Base-by-base conservation (phyloP, 768 basidiomycete species). In the Thelephora aurantiotincta region DNA sequence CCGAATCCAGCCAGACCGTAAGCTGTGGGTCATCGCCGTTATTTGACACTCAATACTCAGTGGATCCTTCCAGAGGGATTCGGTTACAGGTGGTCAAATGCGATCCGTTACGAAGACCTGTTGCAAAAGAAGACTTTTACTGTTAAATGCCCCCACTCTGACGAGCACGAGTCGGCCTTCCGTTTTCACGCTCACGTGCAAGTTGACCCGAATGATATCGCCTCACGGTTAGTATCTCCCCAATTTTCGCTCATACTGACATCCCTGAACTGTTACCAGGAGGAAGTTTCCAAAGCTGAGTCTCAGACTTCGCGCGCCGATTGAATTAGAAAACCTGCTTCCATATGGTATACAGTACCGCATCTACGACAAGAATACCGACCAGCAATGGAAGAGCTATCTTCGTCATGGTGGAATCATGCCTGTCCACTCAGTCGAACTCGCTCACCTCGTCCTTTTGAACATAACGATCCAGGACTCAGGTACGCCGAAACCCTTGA, bases 341-440 rank as follows among this genome's bases (percentile, higher is more conserved):
- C 96, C 96, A 0, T 96, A 82, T 65, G 91, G 97, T 56, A 64
- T 98, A 45, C 82, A 91, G 56, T 99, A 96, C 66, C 77, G 91
- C n/a, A 85, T 98, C 33, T 97, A 91, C 54, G 93, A 99, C 70
- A 96, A 92, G 67, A 78, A 96, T 52, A 82, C 85, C 0, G 80
- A 91, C 56, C 87, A 91, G 57, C 93, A 94, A 57, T 97, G 92
- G 82, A 80, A 78, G 53, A 93, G 87, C 59, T 99, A 90, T 65
- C 70, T 98, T 13, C 76, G 93, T 41, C 79, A 87, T 57, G 94
- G 96, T 23, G 94, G 93, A 6, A 71, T 91, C 35, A 94, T 94
- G 80, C 96, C 96, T 2, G 82, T 98, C 14, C 96, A 98, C 59
- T 92, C 90, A 2, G 88, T 96, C 22, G 92, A 98, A 58, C 69